Evolutionary conservation across 2,329 filamentous ascomycete genomes (phyloP).

Genomic region (Colletotrichum zoysiae): DNA sequence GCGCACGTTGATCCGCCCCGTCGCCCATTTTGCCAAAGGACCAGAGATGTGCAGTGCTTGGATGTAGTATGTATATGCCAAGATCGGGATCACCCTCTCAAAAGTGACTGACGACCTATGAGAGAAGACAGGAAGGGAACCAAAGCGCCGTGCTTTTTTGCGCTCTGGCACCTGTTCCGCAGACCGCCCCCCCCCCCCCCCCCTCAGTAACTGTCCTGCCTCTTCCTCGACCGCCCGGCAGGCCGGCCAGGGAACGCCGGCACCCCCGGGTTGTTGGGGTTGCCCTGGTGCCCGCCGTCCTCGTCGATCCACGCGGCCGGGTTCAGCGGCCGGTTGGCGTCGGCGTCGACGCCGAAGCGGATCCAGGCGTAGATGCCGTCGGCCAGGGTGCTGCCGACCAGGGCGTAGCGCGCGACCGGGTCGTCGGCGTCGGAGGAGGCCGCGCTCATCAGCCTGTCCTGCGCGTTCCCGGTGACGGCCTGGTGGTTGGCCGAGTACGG

Average conservation of each 20-base stretch:
- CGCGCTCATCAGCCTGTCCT: slow-evolving; percentile 63
- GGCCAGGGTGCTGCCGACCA: too few species aligned
- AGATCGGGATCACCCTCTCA: not conserved
- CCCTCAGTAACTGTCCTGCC: not conserved
- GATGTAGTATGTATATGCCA: not conserved
- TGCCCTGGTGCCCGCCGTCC: slow-evolving; percentile 15
- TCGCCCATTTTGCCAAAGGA: not conserved
- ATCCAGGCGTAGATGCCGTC: too few species aligned
- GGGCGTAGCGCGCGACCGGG: too few species aligned
- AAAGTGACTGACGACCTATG: not conserved
- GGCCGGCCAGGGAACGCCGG: not conserved
- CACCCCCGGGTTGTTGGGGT: not conserved
- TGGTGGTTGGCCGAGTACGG: slow-evolving; percentile 63
- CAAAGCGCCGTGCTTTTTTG: too few species aligned
- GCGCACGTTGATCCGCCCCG: not conserved
- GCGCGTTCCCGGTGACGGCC: slow-evolving; percentile 61
- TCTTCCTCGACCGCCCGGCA: not conserved
- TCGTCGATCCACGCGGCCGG: slow-evolving; percentile 41
- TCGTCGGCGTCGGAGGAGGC: slow-evolving; percentile 59
- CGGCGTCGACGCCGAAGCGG: too few species aligned
- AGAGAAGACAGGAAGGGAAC: not conserved
- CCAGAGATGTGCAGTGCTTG: not conserved
- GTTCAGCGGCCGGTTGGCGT: slow-evolving; percentile 40
- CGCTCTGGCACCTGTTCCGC: not conserved
- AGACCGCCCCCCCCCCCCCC: not conserved